These are phyloP conservation scores for Citrullus amarus DNA, from an alignment of 306 rosid genomes.

Conservation along the genomic window DNA sequence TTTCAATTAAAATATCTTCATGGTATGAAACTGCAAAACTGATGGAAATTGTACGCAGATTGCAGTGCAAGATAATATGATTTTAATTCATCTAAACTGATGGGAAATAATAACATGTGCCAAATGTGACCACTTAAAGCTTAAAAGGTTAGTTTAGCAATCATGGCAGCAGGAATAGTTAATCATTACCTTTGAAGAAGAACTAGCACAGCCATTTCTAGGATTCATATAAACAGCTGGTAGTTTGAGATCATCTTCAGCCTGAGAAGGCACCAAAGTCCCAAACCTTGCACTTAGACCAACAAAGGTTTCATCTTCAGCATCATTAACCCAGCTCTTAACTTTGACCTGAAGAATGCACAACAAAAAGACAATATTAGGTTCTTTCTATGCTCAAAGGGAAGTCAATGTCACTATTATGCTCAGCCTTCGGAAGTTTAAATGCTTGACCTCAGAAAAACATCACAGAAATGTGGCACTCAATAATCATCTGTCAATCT, in stretches of 20 bases:
- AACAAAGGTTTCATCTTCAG: conserved; percentile 19
- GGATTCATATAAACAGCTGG: conserved; percentile 50
- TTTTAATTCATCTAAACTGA: too few relatives aligned
- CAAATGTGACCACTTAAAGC: neutral
- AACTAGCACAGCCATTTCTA: conserved; percentile 43
- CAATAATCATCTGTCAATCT: neutral
- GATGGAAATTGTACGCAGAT: too few relatives aligned
- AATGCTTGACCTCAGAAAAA: neutral
- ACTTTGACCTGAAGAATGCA: conserved; percentile 48
- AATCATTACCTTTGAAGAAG: conserved; percentile 43
- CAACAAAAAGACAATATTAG: neutral
- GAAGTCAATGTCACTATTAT: neutral
- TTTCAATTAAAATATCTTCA: too few relatives aligned
- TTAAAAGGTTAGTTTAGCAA: neutral
- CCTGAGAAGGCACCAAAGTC: conserved; percentile 36
- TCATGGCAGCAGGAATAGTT: neutral
- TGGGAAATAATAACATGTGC: neutral
- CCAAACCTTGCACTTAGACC: conserved; percentile 70
- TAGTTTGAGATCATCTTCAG: conserved; percentile 16
- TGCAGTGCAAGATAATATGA: too few relatives aligned
- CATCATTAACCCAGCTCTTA: conserved; percentile 48
- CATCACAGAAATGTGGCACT: neutral
- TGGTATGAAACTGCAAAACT: too few relatives aligned
- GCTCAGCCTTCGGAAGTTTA: neutral
- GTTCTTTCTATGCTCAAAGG: neutral